phyloP scores from a whole-genome alignment of 352 stramenopile genomes.

The Phytophthora tubulina region DNA sequence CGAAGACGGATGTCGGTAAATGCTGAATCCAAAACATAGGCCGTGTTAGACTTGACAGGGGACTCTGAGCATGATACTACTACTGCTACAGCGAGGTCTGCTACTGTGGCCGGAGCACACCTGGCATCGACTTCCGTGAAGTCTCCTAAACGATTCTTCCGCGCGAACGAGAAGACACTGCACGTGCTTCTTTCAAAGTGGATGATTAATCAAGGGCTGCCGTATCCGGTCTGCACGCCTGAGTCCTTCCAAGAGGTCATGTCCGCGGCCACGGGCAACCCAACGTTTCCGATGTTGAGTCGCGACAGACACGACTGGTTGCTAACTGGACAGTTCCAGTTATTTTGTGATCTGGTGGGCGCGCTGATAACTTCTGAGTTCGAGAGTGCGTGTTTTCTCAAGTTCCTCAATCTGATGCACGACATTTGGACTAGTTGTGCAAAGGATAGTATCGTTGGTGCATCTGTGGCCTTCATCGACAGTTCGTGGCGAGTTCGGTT shows the following conservation, averaged over 20 bases:
- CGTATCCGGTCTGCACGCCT: not conserved
- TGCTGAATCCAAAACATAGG: not conserved
- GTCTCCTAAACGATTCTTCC: conserved; percentile 4
- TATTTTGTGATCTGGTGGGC: conserved; percentile 13
- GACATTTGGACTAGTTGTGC: conserved; percentile 16
- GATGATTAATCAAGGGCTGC: conserved; percentile 4
- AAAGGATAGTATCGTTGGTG: conserved; percentile 19
- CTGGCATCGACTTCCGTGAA: not conserved
- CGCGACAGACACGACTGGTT: conserved; percentile 6
- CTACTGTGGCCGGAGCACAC: not conserved
- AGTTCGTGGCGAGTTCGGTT: conserved; percentile 6
- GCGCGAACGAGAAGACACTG: conserved; percentile 6
- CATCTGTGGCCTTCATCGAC: not conserved
- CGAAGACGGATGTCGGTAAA: not conserved
- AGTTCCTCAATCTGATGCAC: conserved; percentile 14
- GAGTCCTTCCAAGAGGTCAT: not conserved
- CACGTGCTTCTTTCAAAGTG: conserved; percentile 14
- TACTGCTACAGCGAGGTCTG: not conserved
- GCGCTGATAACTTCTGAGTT: not conserved
- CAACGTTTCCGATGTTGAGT: not conserved
- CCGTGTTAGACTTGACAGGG: not conserved
- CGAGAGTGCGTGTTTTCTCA: not conserved
- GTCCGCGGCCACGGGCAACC: not conserved
- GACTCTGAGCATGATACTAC: not conserved
- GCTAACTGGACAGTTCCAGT: conserved; percentile 9